Evolutionary conservation across 768 basidiomycete genomes (phyloP).

Genomic region (Mycena amicta): DNA sequence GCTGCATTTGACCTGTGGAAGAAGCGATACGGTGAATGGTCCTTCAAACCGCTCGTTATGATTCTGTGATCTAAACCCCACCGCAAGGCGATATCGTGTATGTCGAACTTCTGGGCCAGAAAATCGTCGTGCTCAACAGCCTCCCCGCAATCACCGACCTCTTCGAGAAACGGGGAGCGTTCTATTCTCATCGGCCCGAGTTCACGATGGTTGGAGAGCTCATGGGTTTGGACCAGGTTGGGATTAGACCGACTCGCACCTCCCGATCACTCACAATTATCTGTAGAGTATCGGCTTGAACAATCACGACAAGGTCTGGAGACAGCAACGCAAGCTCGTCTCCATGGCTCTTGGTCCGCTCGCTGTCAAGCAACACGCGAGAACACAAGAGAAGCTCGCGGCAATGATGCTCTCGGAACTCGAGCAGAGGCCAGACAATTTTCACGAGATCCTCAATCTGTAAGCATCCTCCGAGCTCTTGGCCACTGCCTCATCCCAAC

Average conservation of each 20-base stretch:
- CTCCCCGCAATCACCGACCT: conserved; percentile 23
- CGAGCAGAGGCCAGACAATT: neutral
- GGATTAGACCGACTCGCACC: neutral
- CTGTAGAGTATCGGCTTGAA: neutral
- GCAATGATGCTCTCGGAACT: conserved; percentile 2
- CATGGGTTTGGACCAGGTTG: conserved; percentile 9
- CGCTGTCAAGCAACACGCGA: neutral
- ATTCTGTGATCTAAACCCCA: neutral
- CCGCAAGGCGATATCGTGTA: conserved; percentile 21
- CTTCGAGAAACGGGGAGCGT: conserved; percentile 19
- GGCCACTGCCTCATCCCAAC: neutral
- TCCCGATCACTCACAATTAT: neutral
- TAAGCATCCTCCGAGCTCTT: no score
- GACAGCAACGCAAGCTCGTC: conserved; percentile 3
- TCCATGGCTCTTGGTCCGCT: neutral
- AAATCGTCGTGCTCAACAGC: conserved; percentile 25
- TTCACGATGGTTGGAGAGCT: conserved; percentile 9
- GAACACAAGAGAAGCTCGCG: neutral
- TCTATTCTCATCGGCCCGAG: conserved; percentile 11
- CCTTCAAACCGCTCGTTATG: neutral
- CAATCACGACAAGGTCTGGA: conserved; percentile 7
- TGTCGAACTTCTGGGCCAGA: conserved; percentile 28
- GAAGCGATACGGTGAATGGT: neutral
- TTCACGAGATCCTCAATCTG: neutral
- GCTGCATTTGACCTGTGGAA: conserved; percentile 3